Evolutionary conservation across 129 eudicot species (phyloP), one percentile per base, ranked within the genome.

Genomic region (Mikania micrantha): DNA sequence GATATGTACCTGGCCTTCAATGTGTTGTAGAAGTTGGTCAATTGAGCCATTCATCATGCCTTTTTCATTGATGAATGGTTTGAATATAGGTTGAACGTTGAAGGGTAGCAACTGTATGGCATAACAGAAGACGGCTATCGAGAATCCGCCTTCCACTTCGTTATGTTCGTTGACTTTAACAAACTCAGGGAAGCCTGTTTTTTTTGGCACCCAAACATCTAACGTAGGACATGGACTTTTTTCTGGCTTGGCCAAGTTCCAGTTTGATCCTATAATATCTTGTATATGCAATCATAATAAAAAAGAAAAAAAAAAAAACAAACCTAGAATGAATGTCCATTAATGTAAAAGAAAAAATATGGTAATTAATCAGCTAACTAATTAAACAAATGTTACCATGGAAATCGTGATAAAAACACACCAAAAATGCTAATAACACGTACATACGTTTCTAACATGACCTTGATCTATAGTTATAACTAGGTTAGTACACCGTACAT

Each of bases 201-300:
- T 73, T 28, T 73, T 73, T 50, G 77, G 77, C 49, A 73, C 77
- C 77, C 71, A 38, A 3, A 73, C 77, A 49, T 36, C 57, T 64
- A 73, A 64, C 27, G 8, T 24, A 34, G 36, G 71, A 52, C 77
- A 73, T 50, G 64, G 64, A 64, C 77, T 53, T 49, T 63, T 39
- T 9, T 1, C 20, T 17, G 13, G 3, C 31, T 73, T 73, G 7
- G 4, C 40, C 31, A 25, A 4, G 19, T 48, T 64, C 77, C 71
- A 38, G 0, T 13, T 13, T 3, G 65, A 24, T n/a, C 77, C 71
- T 47, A 64, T 7, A 17, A 73, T 73, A 47, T 27, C 77, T 73
- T n/a, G n/a, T 22, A 15, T 22, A 21, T 52, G 32, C 21, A 72
- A 48, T 60, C 17, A 44, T 27, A n/a, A n/a, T n/a, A n/a, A n/a